Evolutionary conservation across 2,329 filamentous ascomycete genomes (phyloP), one percentile per base, ranked within the genome.

Genomic region (Tolypocladium inflatum): DNA sequence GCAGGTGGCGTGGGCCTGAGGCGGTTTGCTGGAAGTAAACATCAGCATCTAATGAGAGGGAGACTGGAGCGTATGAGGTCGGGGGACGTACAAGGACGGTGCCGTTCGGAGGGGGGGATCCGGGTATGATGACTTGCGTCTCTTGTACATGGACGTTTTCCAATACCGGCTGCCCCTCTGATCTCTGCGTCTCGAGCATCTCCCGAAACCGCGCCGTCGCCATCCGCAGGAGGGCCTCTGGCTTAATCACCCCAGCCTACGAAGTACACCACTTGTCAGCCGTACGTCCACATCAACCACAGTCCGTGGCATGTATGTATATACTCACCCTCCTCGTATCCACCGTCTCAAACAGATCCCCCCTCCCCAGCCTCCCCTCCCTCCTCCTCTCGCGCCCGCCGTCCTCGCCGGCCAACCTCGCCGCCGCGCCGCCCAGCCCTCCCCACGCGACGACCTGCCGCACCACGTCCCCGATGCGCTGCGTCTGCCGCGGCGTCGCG

Each of bases 391-490:
- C 45, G 42, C 55, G 37, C 13, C 41, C 56, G 54, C 54, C 7
- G 38, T 48, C 48, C 51, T 52, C 58, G 42, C 56, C 37, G 48
- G 55, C 59, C 58, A 63, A 35, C 41, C 30, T 48, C 4, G 57
- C 43, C 39, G 53, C 43, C 35, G 62, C n/a, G 15, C 57, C 59
- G 3, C 56, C 62, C 42, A 48, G 58, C 13, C 66, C 63, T 35
- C 63, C 63, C 54, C 56, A 55, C 8, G 56, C n/a, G 7, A 63
- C 51, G 0, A 62, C 41, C 35, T 55, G 43, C 11, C 42, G 17
- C 11, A 73, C 51, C 0, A 72, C 42, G 11, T 60, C 50, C 8
- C 62, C 66, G 5, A 73, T 66, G 8, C 55, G 30, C 13, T 23
- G 4, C 1, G 64, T 61, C 57, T 72, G 65, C 17, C 10, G 3